Base-by-base conservation (phyloP, 2,329 filamentous ascomycete genomes). In the Beauveria medogensis region DNA sequence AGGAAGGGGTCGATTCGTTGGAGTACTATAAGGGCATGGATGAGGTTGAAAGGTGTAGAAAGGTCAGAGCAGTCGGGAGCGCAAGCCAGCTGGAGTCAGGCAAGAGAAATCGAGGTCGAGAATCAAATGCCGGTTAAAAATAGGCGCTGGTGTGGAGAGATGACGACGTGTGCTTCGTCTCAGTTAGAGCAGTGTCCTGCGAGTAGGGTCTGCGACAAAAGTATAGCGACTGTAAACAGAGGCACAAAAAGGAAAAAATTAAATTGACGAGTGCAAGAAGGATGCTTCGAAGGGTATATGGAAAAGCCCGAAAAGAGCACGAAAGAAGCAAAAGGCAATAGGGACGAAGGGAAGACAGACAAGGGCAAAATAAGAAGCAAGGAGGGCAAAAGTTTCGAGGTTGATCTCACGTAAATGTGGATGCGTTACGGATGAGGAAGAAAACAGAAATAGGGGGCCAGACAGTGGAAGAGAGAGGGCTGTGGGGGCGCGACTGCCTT, bases 91-190 rank as follows among this genome's bases (percentile, higher is more conserved):
- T 2, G 46, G 10, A 43, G 16, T 12, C n/a, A 40, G 22, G 34
- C 20, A 37, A 22, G 56, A 20, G n/a, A 22, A 16, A 44, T 44
- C n/a, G 47, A 46, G 47, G 26, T 55, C 37, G 63, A 56, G 24
- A 18, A 26, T 22, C 28, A 40, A 52, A 37, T 41, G 43, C 50
- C 16, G 41, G 9, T 34, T 34, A 46, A 30, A 59, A 52, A 55
- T 44, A 41, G 44, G 48, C 18, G 30, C 34, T 40, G 56, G 61
- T 66, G 59, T 57, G 63, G 59, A 48, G 50, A 52, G 51, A 65
- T 53, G 54, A 64, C 62, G 51, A 63, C 50, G 57, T 59, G 18
- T 47, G 57, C 50, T 41, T 52, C 40, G 57, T 54, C 50, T 54
- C 50, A 40, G 41, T 30, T 44, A n/a, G 59, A 51, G 28, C 8